Base-by-base conservation (phyloP, 176 grass and related monocot genomes). In the Zea luxurians region DNA sequence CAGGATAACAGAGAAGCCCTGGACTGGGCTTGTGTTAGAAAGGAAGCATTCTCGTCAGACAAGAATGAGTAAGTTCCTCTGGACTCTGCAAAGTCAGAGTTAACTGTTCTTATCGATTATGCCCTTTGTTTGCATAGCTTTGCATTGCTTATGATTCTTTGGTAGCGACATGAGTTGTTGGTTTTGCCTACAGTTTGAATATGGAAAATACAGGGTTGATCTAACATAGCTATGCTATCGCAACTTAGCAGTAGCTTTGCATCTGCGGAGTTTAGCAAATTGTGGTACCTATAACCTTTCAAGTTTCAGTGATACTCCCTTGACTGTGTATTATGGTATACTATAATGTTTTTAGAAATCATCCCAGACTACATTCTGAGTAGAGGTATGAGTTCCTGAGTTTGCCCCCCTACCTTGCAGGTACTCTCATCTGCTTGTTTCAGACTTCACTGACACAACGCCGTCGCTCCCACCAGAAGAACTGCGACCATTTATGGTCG, bases 401-500 rank as follows among this genome's bases (percentile, higher is more conserved):
- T 2, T 54, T 42, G 8, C 58, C n/a, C 49, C 49, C 42, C 2
- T 81, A 53, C 86, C 74, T 86, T 87, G 74, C 81, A 99, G 96
- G 83, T 99, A 99, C 67, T 90, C 89, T 49, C 90, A 99, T 90
- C 81, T 99, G 67, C 91, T 95, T 89, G 92, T 90, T 71, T 99
- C 96, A 46, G 96, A 99, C 68, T 99, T 99, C 86, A 92, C 92
- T 6, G 96, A 99, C 64, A 86, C 83, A 78, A 86, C 89, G 61
- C 92, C 90, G 1, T 90, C 96, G 37, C 74, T 99, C 52, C 96
- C 96, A 59, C 92, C 92, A 17, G 96, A 99, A 83, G 96, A 95
- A 85, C 79, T 99, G 55, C 78, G 87, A 17, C 92, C 87, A 38
- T 88, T 99, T 64, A 95, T 99, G 92, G 88, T 89, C 65, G 92